A percentile compares a stretch with the other conserved stretches of the same genome.
phyloP scores from a whole-genome alignment of 768 basidiomycete species.

The Lactarius psammicola region DNA sequence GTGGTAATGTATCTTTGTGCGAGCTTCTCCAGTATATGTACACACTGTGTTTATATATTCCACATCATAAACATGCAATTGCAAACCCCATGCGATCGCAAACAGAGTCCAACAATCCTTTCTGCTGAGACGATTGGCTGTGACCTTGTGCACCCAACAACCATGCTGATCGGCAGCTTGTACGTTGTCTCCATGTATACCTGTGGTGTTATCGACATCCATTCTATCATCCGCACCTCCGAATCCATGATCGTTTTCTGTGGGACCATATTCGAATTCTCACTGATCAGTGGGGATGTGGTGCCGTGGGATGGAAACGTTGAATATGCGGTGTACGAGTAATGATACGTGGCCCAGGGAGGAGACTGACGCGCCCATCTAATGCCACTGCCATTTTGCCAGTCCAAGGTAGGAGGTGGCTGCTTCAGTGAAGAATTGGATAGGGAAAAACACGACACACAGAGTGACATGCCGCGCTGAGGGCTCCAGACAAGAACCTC shows the following conservation, averaged over 20 bases:
- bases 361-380: conserved; percentile 89
- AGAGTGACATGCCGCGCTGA: conserved; percentile 71
- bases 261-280: conserved; percentile 83
- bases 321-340: conserved; percentile 89
- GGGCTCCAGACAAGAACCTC: conserved; percentile 91
- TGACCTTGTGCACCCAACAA: conserved; percentile 74
- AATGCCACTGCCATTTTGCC: conserved; percentile 8
- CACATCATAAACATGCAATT: too few species aligned
- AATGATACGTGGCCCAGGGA: conserved; percentile 92
- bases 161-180: conserved; percentile 53
- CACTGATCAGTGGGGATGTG: conserved; percentile 82
- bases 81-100: too few species aligned
- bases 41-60: too few species aligned
- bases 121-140: conserved; percentile 69
- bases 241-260: conserved; percentile 77
- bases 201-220: conserved; percentile 22
- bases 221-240: conserved; percentile 37
- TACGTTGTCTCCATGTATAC: conserved; percentile 26
- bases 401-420: conserved; percentile 7
- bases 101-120: conserved; percentile 58
- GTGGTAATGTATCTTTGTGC: too few species aligned
- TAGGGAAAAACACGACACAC: conserved; percentile 43
- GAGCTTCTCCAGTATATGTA: too few species aligned
- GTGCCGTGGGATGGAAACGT: conserved; percentile 89
- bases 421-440: not conserved